Percentiles rank a stretch among this genome's conserved stretches.
phyloP scores from a whole-genome alignment of 75 land plant genomes.

The Pinus taeda region DNA sequence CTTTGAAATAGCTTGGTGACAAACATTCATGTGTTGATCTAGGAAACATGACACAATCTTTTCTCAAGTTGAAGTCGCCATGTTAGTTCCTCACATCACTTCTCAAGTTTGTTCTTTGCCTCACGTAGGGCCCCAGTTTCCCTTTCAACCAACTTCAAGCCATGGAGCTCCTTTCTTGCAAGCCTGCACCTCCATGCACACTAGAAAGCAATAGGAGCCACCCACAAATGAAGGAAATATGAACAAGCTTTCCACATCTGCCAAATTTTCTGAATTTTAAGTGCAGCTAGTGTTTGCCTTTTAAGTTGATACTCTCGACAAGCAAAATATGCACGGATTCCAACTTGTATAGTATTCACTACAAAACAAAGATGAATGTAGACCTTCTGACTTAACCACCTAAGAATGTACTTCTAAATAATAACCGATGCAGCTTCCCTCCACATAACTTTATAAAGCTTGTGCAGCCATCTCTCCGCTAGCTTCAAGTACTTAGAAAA shows the following conservation, averaged over 20 bases:
- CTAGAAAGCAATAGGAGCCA: slow-evolving; percentile 63
- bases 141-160: slow-evolving; percentile 49
- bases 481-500: no score
- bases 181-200: slow-evolving; percentile 80
- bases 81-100: no score
- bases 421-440: slow-evolving; percentile 53
- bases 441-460: no score
- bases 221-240: no score
- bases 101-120: no score
- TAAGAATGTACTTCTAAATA: slow-evolving; percentile 72
- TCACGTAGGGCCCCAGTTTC: no score
- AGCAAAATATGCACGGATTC: slow-evolving; percentile 54
- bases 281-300: slow-evolving; percentile 30
- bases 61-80: no score
- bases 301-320: slow-evolving; percentile 36
- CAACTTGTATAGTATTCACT: slow-evolving; percentile 63
- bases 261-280: slow-evolving; percentile 64
- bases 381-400: slow-evolving; percentile 42
- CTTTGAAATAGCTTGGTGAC: no score
- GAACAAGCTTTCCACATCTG: slow-evolving; percentile 57
- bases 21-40: no score
- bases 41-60: no score
- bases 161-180: slow-evolving; percentile 77
- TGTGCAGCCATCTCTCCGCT: no score
- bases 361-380: slow-evolving; percentile 42